Percentiles rank a stretch among this genome's conserved stretches.
Evolutionary conservation across 495 filamentous ascomycete genomes (phyloP).

Genomic region (Neurospora hispaniola): DNA sequence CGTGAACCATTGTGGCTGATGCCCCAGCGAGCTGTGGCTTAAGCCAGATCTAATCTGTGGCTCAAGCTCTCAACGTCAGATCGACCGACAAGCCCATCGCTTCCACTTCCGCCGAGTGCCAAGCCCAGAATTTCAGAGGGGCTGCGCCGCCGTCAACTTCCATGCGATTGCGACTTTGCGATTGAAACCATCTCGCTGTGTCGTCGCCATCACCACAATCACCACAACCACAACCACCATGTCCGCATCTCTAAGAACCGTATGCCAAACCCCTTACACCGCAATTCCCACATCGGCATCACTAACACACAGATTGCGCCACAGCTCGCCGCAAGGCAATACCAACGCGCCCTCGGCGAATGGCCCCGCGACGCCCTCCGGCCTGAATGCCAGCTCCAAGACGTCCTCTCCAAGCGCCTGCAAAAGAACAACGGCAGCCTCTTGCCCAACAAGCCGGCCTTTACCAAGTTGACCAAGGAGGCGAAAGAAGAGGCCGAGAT

Average conservation of each 20-base stretch:
- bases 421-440: constrained; percentile 36
- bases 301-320: too few species aligned
- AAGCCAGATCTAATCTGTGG: not conserved
- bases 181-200: not conserved
- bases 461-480: constrained; percentile 1
- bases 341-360: constrained; percentile 55
- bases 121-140: not conserved
- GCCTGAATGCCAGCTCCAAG: constrained; percentile 64
- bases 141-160: not conserved
- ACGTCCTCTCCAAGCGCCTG: constrained; percentile 54
- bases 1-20: not conserved
- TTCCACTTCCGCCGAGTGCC: not conserved
- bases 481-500: constrained; percentile 25
- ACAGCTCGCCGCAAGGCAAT: constrained; percentile 12
- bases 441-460: constrained; percentile 15
- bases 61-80: not conserved
- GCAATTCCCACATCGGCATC: too few species aligned
- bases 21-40: too few species aligned
- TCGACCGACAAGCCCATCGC: not conserved
- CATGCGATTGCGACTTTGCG: not conserved
- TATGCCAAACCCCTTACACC: not conserved
- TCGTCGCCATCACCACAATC: not conserved
- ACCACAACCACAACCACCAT: constrained; percentile 15
- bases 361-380: constrained; percentile 76
- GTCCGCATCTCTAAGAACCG: constrained; percentile 9